Conservation (phyloP, 495 filamentous ascomycete species). For the Aspergillus sclerotiicarbonarius region DNA sequence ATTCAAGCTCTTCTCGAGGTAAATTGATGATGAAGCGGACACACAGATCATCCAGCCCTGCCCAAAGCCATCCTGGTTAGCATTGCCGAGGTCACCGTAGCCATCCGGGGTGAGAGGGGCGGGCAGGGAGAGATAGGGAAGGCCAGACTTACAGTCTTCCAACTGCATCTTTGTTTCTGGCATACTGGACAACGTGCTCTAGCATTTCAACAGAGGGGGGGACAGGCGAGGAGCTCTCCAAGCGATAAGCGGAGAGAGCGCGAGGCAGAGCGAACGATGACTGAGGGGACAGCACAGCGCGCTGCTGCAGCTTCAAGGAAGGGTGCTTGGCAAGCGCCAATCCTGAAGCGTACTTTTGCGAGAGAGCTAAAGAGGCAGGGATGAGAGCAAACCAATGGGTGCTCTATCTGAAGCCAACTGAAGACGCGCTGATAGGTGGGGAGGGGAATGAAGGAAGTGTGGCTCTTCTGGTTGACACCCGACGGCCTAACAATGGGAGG, state of each 20-base stretch:
- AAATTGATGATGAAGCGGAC: constrained; percentile 96
- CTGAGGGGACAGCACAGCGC: constrained; percentile 23
- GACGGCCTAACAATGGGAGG: constrained; percentile 10
- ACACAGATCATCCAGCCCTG: constrained; percentile 93
- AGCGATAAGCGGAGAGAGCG: constrained; percentile 23
- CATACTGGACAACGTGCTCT: constrained; percentile 55
- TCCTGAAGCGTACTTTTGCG: constrained; percentile 25
- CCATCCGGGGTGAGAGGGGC: not conserved
- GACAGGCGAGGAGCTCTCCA: constrained; percentile 20
- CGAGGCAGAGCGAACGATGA: constrained; percentile 17
- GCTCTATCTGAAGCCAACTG: not conserved
- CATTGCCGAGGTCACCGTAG: not conserved
- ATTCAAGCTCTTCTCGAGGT: constrained; percentile 82
- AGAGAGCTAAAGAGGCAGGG: constrained; percentile 3
- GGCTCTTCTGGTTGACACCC: constrained; percentile 6
- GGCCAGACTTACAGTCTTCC: constrained; percentile 72
- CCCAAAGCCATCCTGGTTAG: constrained; percentile 17
- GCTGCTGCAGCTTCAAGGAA: constrained; percentile 31
- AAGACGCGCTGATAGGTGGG: constrained; percentile 1
- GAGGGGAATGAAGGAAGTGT: not conserved
- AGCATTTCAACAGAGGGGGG: constrained; percentile 43
- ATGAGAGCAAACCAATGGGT: not conserved
- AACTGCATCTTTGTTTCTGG: constrained; percentile 77
- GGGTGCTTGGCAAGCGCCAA: constrained; percentile 29
- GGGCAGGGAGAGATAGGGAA: not conserved